Percentiles rank a stretch among this genome's conserved stretches.
These are phyloP conservation scores for Chrysanthemum lavandulifolium DNA, from an alignment of 129 eudicot species.

Conservation along the genomic window DNA sequence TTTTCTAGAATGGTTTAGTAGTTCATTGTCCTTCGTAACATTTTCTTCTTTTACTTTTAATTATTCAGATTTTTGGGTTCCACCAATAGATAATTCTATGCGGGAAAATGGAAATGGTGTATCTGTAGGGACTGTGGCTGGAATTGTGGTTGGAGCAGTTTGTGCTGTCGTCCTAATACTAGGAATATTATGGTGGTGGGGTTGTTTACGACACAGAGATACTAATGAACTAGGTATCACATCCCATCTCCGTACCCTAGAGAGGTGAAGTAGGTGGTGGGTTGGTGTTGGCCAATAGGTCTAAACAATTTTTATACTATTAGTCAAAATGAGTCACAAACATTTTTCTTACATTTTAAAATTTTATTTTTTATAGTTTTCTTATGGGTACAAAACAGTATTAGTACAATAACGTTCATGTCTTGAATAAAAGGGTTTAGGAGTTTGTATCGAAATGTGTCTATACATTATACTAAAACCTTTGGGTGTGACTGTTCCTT, in stretches of 20 bases:
- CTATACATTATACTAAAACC: background rate
- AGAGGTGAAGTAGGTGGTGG: background rate
- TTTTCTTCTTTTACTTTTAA: background rate
- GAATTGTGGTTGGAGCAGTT: constrained; percentile 55
- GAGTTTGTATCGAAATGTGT: background rate
- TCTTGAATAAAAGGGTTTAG: background rate
- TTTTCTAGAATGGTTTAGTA: background rate
- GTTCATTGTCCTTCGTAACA: background rate
- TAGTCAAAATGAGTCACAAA: background rate
- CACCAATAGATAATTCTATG: constrained; percentile 23
- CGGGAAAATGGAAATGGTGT: constrained; percentile 34
- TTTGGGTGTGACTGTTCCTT: background rate
- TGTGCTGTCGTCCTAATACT: constrained; percentile 34
- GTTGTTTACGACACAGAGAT: constrained; percentile 35
- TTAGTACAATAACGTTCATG: background rate
- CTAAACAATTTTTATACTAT: background rate
- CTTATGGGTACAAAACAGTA: background rate
- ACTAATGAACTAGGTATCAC: constrained; percentile 40
- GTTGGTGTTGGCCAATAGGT: background rate
- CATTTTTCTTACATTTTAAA: background rate
- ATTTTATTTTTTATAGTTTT: background rate
- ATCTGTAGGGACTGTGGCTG: constrained; percentile 42
- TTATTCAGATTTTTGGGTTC: constrained; percentile 38
- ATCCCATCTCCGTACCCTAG: background rate
- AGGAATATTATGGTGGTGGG: constrained; percentile 58